phyloP scores from a whole-genome alignment of 768 basidiomycete species.

The Suillus decipiens region DNA sequence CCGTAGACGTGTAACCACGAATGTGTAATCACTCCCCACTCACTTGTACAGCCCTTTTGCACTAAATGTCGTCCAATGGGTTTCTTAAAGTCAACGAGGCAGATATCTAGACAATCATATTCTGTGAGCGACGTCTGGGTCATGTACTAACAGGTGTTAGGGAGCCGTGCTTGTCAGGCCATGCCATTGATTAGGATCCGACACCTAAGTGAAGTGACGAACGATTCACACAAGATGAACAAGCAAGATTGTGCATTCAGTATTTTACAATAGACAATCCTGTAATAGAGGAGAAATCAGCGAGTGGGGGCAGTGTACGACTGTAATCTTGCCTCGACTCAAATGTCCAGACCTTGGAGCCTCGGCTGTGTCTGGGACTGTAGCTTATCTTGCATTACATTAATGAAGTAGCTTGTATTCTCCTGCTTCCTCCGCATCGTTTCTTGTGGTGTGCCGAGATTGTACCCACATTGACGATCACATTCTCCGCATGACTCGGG shows the following conservation, averaged over 20 bases:
- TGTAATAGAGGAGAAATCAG: neutral
- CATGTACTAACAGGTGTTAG: neutral
- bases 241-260: neutral
- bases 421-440: conserved; percentile 86
- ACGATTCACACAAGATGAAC: neutral
- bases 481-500: conserved; percentile 77
- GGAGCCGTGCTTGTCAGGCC: neutral
- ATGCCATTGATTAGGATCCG: neutral
- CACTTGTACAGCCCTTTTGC: neutral
- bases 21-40: neutral
- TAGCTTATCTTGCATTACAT: conserved; percentile 69
- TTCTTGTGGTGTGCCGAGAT: conserved; percentile 61
- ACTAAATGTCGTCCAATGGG: neutral
- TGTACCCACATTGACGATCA: conserved; percentile 94
- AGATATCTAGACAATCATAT: too few species aligned
- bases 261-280: neutral
- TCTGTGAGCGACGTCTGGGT: too few species aligned
- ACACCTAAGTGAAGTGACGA: neutral
- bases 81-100: too few species aligned
- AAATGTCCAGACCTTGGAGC: neutral
- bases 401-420: conserved; percentile 74
- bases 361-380: conserved; percentile 18
- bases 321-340: conserved; percentile 2
- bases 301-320: neutral
- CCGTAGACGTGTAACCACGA: neutral